Base-by-base conservation (phyloP, 2,329 filamentous ascomycete species). In the Colletotrichum sp. region DNA sequence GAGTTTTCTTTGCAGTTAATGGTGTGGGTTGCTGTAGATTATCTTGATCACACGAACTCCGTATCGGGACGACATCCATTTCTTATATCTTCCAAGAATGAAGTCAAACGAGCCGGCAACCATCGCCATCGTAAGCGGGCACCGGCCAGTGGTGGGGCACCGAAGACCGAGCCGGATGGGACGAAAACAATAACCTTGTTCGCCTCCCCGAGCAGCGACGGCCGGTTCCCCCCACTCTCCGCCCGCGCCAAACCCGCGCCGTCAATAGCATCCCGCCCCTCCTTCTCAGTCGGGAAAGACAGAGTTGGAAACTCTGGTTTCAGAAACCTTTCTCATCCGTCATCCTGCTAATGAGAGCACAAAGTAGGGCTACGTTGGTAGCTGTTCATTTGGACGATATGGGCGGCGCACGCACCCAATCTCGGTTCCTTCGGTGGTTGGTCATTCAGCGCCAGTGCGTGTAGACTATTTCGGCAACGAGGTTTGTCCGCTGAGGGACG, bases 1-100 rank as follows among this genome's bases (percentile, higher is more conserved):
- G 6, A 6, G 4, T 4, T 0, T 12, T 13, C 8, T 43, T 4
- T 2, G 5, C 9, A 43, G 16, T n/a, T 0, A 10, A 8, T 18
- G 27, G 2, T 27, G 25, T 30, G 5, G 0, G 15, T 60, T 18
- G 5, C 15, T 58, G 8, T 8, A 18, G 9, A 3, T 8, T 60
- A 0, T 48, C 18, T 5, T 18, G 4, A 6, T 18, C 15, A 27
- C 5, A 6, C 1, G 6, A 3, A 10, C 5, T 4, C 1, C 6
- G 6, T 8, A n/a, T 16, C 8, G 8, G 27, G 25, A 28, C 28
- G 25, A 58, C 4, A 2, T 58, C 3, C 43, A 52, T 12, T 0
- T 52, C n/a, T 52, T 52, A 52, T n/a, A 60, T 9, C 58, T 2
- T 61, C 6, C 58, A 34, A 22, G 18, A 13, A 22, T 32, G 30